Percentiles rank a stretch among this genome's conserved stretches.
These are phyloP conservation scores for Globisporangium carolinianum DNA, from an alignment of 352 stramenopile genomes.

Conservation along the genomic window DNA sequence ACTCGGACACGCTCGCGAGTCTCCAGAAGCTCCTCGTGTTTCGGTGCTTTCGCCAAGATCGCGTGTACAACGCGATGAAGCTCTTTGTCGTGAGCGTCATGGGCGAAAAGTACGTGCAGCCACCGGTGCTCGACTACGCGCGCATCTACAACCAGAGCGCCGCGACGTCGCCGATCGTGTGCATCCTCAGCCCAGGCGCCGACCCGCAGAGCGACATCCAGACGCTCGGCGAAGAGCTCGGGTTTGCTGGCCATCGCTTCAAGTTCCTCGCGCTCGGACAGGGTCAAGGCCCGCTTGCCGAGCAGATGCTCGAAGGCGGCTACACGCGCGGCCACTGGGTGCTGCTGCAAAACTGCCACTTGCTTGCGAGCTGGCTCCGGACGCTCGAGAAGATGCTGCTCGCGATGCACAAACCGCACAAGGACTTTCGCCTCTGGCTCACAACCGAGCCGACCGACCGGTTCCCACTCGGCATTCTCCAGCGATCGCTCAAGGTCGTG, in stretches of 20 bases:
- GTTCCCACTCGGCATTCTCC: slow-evolving; percentile 93
- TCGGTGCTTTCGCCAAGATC: slow-evolving; percentile 92
- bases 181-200: slow-evolving; percentile 91
- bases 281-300: slow-evolving; percentile 90
- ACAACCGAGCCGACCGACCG: slow-evolving; percentile 93
- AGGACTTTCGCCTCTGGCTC: slow-evolving; percentile 94
- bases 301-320: slow-evolving; percentile 91
- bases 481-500: slow-evolving; percentile 93
- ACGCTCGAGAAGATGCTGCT: slow-evolving; percentile 92
- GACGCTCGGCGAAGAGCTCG: slow-evolving; percentile 86
- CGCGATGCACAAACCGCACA: slow-evolving; percentile 88
- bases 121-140: slow-evolving; percentile 91
- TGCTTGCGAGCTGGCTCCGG: slow-evolving; percentile 91
- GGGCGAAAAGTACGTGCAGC: slow-evolving; percentile 93
- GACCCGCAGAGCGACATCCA: slow-evolving; percentile 94
- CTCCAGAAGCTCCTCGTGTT: slow-evolving; percentile 91
- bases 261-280: slow-evolving; percentile 93
- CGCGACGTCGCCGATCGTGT: slow-evolving; percentile 88
- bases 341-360: slow-evolving; percentile 94
- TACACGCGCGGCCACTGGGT: slow-evolving; percentile 87
- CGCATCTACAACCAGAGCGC: slow-evolving; percentile 90
- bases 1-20: slow-evolving; percentile 63
- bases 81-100: slow-evolving; percentile 90
- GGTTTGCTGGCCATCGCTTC: slow-evolving; percentile 88
- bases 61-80: slow-evolving; percentile 95